A percentile compares a stretch with the other conserved stretches of the same genome.
Conservation (phyloP, 805 yeast genomes). For the Candida corydali region DNA sequence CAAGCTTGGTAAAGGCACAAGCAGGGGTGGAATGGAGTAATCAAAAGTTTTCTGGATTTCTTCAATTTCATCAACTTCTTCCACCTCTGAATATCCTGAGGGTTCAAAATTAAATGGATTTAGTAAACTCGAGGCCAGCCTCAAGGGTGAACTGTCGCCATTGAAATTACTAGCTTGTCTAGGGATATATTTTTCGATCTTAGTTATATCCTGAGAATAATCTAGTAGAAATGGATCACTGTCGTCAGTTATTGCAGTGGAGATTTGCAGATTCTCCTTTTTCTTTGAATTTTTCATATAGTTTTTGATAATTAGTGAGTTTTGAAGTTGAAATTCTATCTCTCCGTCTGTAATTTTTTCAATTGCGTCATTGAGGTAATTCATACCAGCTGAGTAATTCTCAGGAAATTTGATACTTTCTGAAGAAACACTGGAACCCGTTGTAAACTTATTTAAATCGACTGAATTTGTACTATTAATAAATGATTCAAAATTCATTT, state of each 20-base stretch:
- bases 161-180: not conserved
- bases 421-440: not conserved
- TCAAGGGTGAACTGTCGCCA: constrained; percentile 2
- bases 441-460: not conserved
- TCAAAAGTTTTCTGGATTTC: constrained; percentile 9
- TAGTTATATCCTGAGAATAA: constrained; percentile 35
- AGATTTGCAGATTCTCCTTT: not conserved
- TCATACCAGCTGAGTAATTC: constrained; percentile 20
- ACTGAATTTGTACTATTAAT: not conserved
- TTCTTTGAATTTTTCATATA: constrained; percentile 12
- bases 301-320: constrained; percentile 23
- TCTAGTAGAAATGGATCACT: constrained; percentile 17
- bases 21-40: constrained; percentile 27
- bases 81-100: not conserved
- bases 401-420: constrained; percentile 2
- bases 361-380: constrained; percentile 20
- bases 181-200: constrained; percentile 25
- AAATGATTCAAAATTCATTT: not conserved
- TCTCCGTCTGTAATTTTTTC: constrained; percentile 22
- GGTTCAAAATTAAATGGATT: not conserved
- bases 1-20: constrained; percentile 56
- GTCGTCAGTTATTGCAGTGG: not conserved
- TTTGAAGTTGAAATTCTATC: constrained; percentile 19
- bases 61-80: not conserved
- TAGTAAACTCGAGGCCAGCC: constrained; percentile 3